Evolutionary conservation across 495 filamentous ascomycete genomes (phyloP), one percentile per base, ranked within the genome.

Genomic region (Podospora pseudoanserina): DNA sequence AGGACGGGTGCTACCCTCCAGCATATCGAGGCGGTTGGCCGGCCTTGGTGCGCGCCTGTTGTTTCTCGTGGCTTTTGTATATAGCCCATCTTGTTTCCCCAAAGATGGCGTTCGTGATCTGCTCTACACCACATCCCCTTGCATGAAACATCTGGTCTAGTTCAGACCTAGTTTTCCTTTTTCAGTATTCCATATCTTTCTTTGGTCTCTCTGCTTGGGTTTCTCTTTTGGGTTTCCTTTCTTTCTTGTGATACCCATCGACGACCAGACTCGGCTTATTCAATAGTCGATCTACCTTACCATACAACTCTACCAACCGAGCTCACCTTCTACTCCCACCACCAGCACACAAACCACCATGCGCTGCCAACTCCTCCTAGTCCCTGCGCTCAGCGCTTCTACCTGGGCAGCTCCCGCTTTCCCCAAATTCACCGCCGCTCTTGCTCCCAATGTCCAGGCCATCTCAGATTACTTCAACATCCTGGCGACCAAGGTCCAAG

Each of bases 391-490:
- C 66, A 76, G 77, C 75, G 80, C 79, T 70, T 75, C 78, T 32
- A 82, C 77, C 68, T 74, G 80, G 53, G 81, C 83, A 20, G 84
- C 84, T n/a, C 85, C 85, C 4, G 75, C 75, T 63, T 78, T 75
- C 71, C 82, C 83, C 39, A 71, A 78, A 2, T 39, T 82, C 70
- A 74, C 75, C 69, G 57, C 72, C 49, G 75, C 75, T 20, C 72
- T 73, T 56, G 75, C 83, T 23, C 78, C 71, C 18, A 77, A 76
- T 56, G 73, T 82, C 69, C 71, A 80, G 23, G 71, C 79, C 16
- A 67, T 87, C 55, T 80, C 83, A 63, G 79, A 83, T 34, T 87
- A 87, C 76, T 87, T 87, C 79, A 81, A 83, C 70, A 71, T 84
- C 69, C 70, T 87, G 58, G 83, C 81, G 27, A 28, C 73, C 53